Evolutionary conservation across 176 grass and related monocot species (phyloP), one percentile per base, ranked within the genome.

Genomic region (Elaeis guineensis): DNA sequence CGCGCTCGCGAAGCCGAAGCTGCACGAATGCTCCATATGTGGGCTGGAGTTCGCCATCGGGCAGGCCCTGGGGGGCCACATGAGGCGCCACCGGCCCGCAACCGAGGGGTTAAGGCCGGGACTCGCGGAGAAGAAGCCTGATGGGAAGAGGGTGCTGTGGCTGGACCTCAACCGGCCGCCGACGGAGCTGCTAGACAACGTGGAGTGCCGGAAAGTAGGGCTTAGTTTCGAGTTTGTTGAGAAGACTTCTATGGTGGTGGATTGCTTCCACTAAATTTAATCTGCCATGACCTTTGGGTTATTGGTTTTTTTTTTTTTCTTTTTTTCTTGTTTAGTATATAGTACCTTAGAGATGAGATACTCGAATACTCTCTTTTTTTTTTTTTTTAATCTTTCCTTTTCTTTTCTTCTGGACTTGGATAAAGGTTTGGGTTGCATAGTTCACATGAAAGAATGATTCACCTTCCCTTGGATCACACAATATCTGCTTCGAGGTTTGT

Each of bases 51-150:
- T 99, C 70, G 53, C 88, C 70, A 74, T 99, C 49, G 94, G 94
- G 3, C 88, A 99, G 83, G 94, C 94, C 53, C 82, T 99, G 44
- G 88, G 94, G 16, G 94, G 94, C 16, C 94, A 99, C 74, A 99
- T 99, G 88, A 77, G 94, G 57, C 78, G 94, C 32, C 94, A 99
- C 77, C 74, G 94, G 21, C 21, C 81, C 3, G 63, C 59, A 17
- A 69, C 67, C 6, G 55, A 20, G 14, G 21, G n/a, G 18, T 19
- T 21, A 3, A 16, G 4, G 3, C 16, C 4, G 5, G 1, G 4
- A 11, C 57, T 59, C 18, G 19, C 6, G 49, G 51, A 49, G 59
- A 17, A 50, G 19, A 58, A 57, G 25, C 5, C 29, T 7, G 28
- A 54, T 25, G 18, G 50, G 17, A 25, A 50, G 44, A 16, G 24